Evolutionary conservation across 495 filamentous ascomycete genomes (phyloP), one percentile per base, ranked within the genome.

Genomic region (Hypoxylon trugodes): DNA sequence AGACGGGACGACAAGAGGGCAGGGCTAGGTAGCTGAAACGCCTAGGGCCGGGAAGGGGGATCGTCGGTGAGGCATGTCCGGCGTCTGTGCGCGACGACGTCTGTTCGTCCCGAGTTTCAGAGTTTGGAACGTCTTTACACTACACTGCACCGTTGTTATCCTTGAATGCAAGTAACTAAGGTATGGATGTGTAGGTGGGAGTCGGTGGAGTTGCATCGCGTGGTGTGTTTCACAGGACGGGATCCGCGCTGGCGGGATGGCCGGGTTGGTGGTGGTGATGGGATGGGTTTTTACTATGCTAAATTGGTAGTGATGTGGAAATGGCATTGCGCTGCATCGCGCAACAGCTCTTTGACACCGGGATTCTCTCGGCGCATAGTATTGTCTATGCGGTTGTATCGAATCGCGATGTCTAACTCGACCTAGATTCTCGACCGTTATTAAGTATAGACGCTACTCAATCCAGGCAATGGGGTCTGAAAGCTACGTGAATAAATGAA

Each of bases 51-150:
- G 45, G 45, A 28, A 48, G 25, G 6, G 42, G 42, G 22, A 46
- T 46, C 26, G 21, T 25, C 30, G 28, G 32, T 41, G 9, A 53
- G 36, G 51, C 6, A 3, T 16, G 47, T 1, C 48, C 33, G 25
- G 13, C 51, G 43, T 66, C 62, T 46, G 62, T 66, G 55, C 54
- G 48, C 26, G 36, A 38, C 59, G 40, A 51, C 41, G 37, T 54
- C 19, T 51, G 42, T 50, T 55, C 54, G 48, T 51, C 62, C 38
- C 49, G 26, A 51, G 62, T 66, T 48, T 60, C 55, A 55, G 28
- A 48, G 58, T 52, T 54, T 42, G 58, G 40, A 6, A 16, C 21
- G 40, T 15, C 32, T 47, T 53, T 53, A 40, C 48, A 48, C 41
- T 3, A 36, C 24, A 15, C 35, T n/a, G n/a, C 35, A 37, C 3